Percentiles rank a stretch among this genome's conserved stretches.
These are phyloP conservation scores for Cucurbita moschata DNA, from an alignment of 306 rosid species.

Conservation along the genomic window DNA sequence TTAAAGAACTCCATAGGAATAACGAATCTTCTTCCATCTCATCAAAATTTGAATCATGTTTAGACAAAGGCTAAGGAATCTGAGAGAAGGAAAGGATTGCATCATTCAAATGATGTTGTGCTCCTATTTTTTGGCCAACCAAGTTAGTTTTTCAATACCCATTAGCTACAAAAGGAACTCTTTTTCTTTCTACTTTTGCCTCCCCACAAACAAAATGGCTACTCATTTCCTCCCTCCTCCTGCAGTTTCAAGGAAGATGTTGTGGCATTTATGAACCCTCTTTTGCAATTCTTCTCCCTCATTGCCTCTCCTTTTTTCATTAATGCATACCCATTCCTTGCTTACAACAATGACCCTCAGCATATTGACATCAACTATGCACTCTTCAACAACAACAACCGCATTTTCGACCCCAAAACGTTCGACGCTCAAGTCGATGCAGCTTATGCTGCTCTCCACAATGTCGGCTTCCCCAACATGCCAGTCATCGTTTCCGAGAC, in stretches of 20 bases:
- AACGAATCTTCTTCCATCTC: slow-evolving; percentile 8
- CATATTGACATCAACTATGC: slow-evolving; percentile 77
- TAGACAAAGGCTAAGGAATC: slow-evolving; percentile 62
- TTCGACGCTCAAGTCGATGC: slow-evolving; percentile 80
- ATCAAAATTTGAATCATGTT: slow-evolving; percentile 17
- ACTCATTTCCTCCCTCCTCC: slow-evolving; percentile 73
- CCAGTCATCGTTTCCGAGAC: slow-evolving; percentile 75
- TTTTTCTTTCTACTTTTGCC: slow-evolving; percentile 14
- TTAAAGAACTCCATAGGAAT: slow-evolving; percentile 11
- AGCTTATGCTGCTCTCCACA: slow-evolving; percentile 68
- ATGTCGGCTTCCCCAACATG: slow-evolving; percentile 54
- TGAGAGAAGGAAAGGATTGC: slow-evolving; percentile 41
- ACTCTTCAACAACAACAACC: slow-evolving; percentile 44
- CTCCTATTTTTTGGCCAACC: neutral
- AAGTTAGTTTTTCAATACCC: neutral
- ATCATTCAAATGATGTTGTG: slow-evolving; percentile 10
- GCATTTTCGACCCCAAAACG: slow-evolving; percentile 32
- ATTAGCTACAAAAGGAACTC: slow-evolving; percentile 22
- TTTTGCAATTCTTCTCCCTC: slow-evolving; percentile 58
- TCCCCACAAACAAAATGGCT: slow-evolving; percentile 11
- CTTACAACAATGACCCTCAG: slow-evolving; percentile 69
- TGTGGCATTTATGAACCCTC: slow-evolving; percentile 49
- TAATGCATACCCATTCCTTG: slow-evolving; percentile 88
- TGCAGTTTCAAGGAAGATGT: slow-evolving; percentile 66
- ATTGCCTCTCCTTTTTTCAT: slow-evolving; percentile 71